phyloP scores from a whole-genome alignment of 352 stramenopile genomes.

The Phytopythium chamaehyphon region DNA sequence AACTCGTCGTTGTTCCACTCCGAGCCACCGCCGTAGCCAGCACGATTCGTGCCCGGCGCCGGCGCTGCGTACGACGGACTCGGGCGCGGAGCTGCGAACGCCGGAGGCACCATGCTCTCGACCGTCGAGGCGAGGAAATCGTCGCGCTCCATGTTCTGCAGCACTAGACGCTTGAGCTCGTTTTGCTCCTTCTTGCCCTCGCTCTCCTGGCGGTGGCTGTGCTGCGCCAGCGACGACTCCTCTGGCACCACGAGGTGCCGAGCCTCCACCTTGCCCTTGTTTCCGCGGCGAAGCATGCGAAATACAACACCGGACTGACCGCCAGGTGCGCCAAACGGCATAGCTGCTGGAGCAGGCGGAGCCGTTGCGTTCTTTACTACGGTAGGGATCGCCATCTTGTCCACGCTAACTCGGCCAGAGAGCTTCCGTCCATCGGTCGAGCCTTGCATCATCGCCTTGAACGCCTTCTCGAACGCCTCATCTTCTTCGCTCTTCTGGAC shows the following conservation, averaged over 20 bases:
- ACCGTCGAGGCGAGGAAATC: constrained; percentile 50
- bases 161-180: constrained; percentile 84
- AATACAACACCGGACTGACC: constrained; percentile 76
- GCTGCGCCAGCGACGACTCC: constrained; percentile 91
- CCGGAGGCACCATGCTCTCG: constrained; percentile 7
- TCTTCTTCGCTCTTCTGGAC: constrained; percentile 78
- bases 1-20: constrained; percentile 88
- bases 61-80: constrained; percentile 16
- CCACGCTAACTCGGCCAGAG: constrained; percentile 62
- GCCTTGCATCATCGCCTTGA: constrained; percentile 83
- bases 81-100: constrained; percentile 16
- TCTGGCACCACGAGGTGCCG: constrained; percentile 92
- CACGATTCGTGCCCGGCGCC: constrained; percentile 24
- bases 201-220: constrained; percentile 85
- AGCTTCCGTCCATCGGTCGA: constrained; percentile 59
- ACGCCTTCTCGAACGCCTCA: constrained; percentile 86
- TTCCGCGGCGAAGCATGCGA: constrained; percentile 94
- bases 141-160: constrained; percentile 85
- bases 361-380: constrained; percentile 55
- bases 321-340: constrained; percentile 24
- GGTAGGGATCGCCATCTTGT: constrained; percentile 88
- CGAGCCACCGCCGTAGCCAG: constrained; percentile 54
- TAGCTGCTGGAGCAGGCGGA: constrained; percentile 9
- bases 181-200: constrained; percentile 82
- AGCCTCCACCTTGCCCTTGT: constrained; percentile 96